A percentile compares a stretch with the other conserved stretches of the same genome.
phyloP scores from a whole-genome alignment of 345 rosid genomes.

The Eucalyptus rudis region DNA sequence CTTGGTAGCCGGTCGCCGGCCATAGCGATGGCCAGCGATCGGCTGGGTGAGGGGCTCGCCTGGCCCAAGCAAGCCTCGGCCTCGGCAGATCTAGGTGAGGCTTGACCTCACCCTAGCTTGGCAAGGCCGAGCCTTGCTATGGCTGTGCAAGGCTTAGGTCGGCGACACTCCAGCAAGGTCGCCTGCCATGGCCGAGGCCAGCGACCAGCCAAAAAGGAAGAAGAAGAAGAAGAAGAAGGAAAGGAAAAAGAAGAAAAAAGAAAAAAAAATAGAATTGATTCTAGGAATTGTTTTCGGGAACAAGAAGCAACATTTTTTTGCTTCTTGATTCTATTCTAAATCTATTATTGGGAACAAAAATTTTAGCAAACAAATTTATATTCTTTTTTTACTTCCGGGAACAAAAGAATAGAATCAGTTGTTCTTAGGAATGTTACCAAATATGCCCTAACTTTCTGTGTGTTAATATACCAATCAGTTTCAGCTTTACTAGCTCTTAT shows the following conservation, averaged over 20 bases:
- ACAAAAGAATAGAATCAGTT: too few species aligned
- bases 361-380: too few species aligned
- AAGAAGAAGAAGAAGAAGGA: too few species aligned
- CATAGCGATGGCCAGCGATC: fast-evolving
- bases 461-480: background rate
- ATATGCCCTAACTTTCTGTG: background rate
- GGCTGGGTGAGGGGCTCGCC: fast-evolving
- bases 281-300: too few species aligned
- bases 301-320: too few species aligned
- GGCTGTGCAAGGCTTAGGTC: fast-evolving
- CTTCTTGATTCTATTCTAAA: too few species aligned
- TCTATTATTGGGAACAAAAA: fast-evolving
- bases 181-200: fast-evolving
- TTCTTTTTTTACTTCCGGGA: fast-evolving
- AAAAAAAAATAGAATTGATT: too few species aligned
- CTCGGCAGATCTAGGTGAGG: fast-evolving
- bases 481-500: background rate
- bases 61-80: fast-evolving
- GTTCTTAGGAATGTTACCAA: fast-evolving
- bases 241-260: fast-evolving
- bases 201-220: too few species aligned
- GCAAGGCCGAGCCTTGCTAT: too few species aligned
- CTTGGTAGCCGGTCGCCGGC: fast-evolving
- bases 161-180: fast-evolving
- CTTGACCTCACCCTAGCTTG: too few species aligned